Evolutionary conservation across 2,329 filamentous ascomycete genomes (phyloP), one percentile per base, ranked within the genome.

Genomic region (Sphaerulina vaccinii): DNA sequence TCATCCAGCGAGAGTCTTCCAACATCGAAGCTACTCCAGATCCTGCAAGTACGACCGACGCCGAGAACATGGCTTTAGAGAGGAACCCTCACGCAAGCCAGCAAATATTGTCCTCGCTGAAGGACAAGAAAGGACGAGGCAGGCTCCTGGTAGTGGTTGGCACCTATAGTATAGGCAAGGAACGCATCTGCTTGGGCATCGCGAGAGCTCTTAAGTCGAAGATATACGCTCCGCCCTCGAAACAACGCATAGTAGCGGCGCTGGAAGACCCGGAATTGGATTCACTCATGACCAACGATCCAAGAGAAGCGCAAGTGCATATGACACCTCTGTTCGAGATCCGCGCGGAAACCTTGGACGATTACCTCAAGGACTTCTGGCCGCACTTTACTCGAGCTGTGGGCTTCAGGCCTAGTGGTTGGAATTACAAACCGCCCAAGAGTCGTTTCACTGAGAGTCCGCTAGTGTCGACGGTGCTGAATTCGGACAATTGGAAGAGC

Each of bases 251-350:
- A 21, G 91, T 90, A 71, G 79, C 81, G 18, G 90, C 90, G 58
- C 80, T 99, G 0, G 90, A 90, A 66, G 92, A 97, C 66, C 79
- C 86, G 0, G 91, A 96, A 65, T 79, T 99, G 3, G 77, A 84
- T 21, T 79, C 81, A 0, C 80, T 90, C 3, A 80, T 99, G 63
- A 99, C 93, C 0, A 78, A 79, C 6, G 76, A 96, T 66, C 90
- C 93, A 0, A 74, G 80, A 18, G 88, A 89, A 62, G 93, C 93
- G 0, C 92, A 97, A 70, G 90, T 99, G 0, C 93, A 99, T 72
- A 96, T 99, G 91, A 95, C 96, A 62, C 90, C 88, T 63, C 78
- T 99, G 8, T 93, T 93, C 78, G 92, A 97, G 70, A 90, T 99
- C 60, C 85, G 90, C 21, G 85, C 90, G 27, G 91, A 96, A 60